Percentiles rank a stretch among this genome's conserved stretches.
Conservation (phyloP, 306 rosid genomes). For the Quercus gilva region DNA sequence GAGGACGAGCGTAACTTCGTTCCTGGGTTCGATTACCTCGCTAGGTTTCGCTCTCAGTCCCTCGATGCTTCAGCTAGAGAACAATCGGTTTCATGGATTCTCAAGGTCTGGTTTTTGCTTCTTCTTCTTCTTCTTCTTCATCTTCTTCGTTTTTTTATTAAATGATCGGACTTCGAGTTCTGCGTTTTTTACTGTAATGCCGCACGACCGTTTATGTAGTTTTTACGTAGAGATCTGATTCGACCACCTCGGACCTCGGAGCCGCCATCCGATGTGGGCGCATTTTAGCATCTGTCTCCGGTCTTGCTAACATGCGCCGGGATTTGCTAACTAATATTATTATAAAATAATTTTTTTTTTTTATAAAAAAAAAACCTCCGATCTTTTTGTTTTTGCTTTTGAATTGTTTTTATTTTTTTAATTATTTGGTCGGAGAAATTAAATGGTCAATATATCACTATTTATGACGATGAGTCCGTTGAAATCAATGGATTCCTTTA, state of each 20-base stretch:
- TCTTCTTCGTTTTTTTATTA: not conserved
- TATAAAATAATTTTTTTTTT: no score
- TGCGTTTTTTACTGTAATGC: slow-evolving; percentile 34
- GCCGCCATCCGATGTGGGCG: not conserved
- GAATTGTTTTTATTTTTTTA: no score
- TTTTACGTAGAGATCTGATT: slow-evolving; percentile 24
- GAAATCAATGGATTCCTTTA: no score
- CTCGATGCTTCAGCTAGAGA: slow-evolving; percentile 72
- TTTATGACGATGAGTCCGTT: no score
- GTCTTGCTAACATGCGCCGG: not conserved
- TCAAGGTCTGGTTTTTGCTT: slow-evolving; percentile 54
- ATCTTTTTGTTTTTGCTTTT: no score
- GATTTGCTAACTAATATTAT: no score
- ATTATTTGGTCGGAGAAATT: no score
- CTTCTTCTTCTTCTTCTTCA: not conserved
- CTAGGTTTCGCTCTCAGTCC: slow-evolving; percentile 56
- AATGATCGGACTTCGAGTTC: slow-evolving; percentile 14
- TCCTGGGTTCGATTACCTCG: slow-evolving; percentile 70
- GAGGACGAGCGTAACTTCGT: slow-evolving; percentile 77
- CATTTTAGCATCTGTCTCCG: not conserved
- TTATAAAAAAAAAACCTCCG: no score
- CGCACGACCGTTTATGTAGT: slow-evolving; percentile 5
- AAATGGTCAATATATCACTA: no score
- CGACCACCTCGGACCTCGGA: slow-evolving; percentile 17
- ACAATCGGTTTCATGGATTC: slow-evolving; percentile 94